phyloP scores from a whole-genome alignment of 2,329 filamentous ascomycete genomes.

The Fusarium sacchari region DNA sequence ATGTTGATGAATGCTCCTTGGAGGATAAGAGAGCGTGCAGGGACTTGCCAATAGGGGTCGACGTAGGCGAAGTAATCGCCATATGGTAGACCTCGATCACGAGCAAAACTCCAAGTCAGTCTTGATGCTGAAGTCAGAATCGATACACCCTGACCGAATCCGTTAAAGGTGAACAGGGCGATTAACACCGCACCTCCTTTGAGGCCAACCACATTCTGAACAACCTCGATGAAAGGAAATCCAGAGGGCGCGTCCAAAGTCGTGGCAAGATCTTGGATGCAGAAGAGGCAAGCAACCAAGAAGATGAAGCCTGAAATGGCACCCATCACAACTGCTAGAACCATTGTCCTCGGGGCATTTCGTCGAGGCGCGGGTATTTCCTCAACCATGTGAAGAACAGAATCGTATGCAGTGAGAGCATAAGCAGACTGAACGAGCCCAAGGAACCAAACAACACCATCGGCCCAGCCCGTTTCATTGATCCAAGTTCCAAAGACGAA shows the following conservation, averaged over 20 bases:
- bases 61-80: conserved; percentile 56
- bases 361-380: conserved; percentile 63
- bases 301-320: conserved; percentile 60
- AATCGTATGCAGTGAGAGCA: conserved; percentile 61
- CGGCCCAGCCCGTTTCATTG: conserved; percentile 58
- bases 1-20: conserved; percentile 55
- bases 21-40: conserved; percentile 60
- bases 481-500: conserved; percentile 64
- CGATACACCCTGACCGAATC: conserved; percentile 62
- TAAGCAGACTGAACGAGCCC: conserved; percentile 67
- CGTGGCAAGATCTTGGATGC: conserved; percentile 56
- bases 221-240: conserved; percentile 60
- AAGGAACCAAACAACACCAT: conserved; percentile 65
- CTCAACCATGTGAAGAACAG: conserved; percentile 68
- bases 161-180: conserved; percentile 65
- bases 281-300: conserved; percentile 61
- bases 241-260: conserved; percentile 53
- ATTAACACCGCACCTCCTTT: conserved; percentile 56
- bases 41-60: conserved; percentile 61
- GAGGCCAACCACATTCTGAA: conserved; percentile 49
- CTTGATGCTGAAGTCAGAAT: conserved; percentile 62
- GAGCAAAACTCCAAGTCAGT: conserved; percentile 63
- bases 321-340: conserved; percentile 58
- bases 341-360: conserved; percentile 62
- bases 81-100: conserved; percentile 59